These are phyloP conservation scores for Cytospora paraplurivora DNA, from an alignment of 2,329 filamentous ascomycete species.

Conservation along the genomic window DNA sequence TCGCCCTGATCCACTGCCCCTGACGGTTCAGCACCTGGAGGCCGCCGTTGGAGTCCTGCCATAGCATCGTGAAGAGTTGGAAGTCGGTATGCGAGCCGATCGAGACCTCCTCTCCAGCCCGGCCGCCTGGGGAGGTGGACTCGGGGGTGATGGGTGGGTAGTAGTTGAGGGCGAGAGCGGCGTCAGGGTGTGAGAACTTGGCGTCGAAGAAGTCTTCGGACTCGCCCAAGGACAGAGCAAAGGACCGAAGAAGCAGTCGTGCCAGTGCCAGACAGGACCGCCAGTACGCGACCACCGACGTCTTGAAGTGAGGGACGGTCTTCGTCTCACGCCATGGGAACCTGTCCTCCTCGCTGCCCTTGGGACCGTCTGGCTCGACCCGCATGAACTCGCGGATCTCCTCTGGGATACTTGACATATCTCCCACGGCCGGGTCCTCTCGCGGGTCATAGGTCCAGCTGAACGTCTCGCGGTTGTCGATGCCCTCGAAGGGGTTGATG, in stretches of 20 bases:
- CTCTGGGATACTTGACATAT: conserved; percentile 45
- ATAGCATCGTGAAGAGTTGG: conserved; percentile 52
- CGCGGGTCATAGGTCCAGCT: conserved; percentile 55
- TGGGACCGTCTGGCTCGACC: conserved; percentile 40
- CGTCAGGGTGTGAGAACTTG: conserved; percentile 54
- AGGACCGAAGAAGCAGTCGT: conserved; percentile 51
- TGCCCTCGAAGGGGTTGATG: conserved; percentile 52
- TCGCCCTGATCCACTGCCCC: conserved; percentile 46
- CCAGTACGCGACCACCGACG: conserved; percentile 51
- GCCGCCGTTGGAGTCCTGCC: conserved; percentile 46
- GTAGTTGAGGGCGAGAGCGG: conserved; percentile 45
- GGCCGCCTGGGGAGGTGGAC: conserved; percentile 24
- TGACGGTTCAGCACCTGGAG: conserved; percentile 46
- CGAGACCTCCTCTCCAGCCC: conserved; percentile 39
- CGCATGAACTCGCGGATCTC: conserved; percentile 46
- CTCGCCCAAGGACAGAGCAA: conserved; percentile 57
- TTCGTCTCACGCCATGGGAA: conserved; percentile 55
- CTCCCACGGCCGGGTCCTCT: conserved; percentile 50
- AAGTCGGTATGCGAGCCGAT: conserved; percentile 57
- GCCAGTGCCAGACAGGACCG: conserved; percentile 51
- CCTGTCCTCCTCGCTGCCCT: not conserved
- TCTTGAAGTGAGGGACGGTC: conserved; percentile 52
- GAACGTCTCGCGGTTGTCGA: conserved; percentile 55
- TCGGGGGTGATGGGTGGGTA: conserved; percentile 37
- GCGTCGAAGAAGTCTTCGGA: conserved; percentile 58